Evolutionary conservation across 2,329 filamentous ascomycete genomes (phyloP), one percentile per base, ranked within the genome.

Genomic region (Aspergillus sp.): DNA sequence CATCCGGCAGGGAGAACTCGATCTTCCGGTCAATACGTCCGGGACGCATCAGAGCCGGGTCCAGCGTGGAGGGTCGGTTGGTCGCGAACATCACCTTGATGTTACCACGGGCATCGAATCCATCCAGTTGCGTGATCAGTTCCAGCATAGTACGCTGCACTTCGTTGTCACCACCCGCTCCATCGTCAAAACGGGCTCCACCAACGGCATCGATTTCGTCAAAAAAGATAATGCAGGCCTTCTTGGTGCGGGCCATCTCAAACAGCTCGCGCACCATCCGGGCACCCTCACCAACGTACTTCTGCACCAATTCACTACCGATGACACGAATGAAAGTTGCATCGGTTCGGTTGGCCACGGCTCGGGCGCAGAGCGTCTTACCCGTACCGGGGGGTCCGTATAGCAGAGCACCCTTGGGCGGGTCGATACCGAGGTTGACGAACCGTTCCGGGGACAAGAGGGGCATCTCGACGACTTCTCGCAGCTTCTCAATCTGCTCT

Each of bases 1-100:
- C 90, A 72, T 99, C 94, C 20, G 94, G 94, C 20, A 99, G 82
- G 1, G 91, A 93, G 79, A 99, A 99, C 75, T 99, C 94, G 65
- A 99, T 99, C 82, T 99, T 99, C 67, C 94, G 85, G 74, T 97
- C 93, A 67, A 97, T 97, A 82, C 93, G 92, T 30, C 93, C 93
- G 10, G 93, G 93, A 77, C 93, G 84, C 91, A 97, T 96, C 59
- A 97, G 82, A 2, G 93, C 93, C n/a, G 93, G 93, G 69, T 97
- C 93, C 50, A 97, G 82, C 3, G 93, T 97, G 3, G 91, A 96
- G 3, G 93, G 93, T 72, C 93, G 83, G 82, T 97, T 97, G 70
- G 93, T 97, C 53, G 93, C 93, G 68, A 97, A 97, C 93, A 97
- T 97, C 75, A 97, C 93, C 77, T 97, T 97, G 82, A 97, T 97